A percentile compares a stretch with the other conserved stretches of the same genome.
phyloP scores from a whole-genome alignment of 2,329 filamentous ascomycete genomes.

The Aspergillus sp. region DNA sequence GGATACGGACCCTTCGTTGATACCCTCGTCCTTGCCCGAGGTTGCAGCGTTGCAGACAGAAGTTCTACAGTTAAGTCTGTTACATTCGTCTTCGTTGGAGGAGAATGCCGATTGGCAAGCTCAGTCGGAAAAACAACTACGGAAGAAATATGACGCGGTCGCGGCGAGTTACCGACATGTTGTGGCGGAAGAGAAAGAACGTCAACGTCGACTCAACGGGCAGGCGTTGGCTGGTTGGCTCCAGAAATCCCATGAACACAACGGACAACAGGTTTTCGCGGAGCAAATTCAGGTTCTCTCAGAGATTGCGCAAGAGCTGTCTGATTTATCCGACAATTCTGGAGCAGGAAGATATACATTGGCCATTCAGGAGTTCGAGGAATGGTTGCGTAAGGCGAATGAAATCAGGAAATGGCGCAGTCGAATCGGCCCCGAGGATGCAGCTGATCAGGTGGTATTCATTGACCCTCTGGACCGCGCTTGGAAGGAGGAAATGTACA shows the following conservation, averaged over 20 bases:
- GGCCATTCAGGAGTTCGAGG: conserved; percentile 28
- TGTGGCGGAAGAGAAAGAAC: conserved; percentile 25
- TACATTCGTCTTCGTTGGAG: conserved; percentile 28
- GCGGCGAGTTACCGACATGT: conserved; percentile 28
- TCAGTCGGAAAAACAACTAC: conserved; percentile 24
- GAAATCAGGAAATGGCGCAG: conserved; percentile 16
- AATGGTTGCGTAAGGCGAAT: conserved; percentile 29
- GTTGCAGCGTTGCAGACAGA: conserved; percentile 36
- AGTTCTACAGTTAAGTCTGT: conserved; percentile 38
- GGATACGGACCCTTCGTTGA: conserved; percentile 14
- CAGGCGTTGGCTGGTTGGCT: conserved; percentile 31
- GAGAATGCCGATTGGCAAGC: conserved; percentile 26
- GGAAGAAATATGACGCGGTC: conserved; percentile 30
- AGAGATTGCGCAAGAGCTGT: conserved; percentile 33
- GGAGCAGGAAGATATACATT: conserved; percentile 24
- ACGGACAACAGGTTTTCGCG: conserved; percentile 23
- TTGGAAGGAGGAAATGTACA: conserved; percentile 31
- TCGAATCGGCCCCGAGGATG: conserved; percentile 9
- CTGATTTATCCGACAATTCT: conserved; percentile 21
- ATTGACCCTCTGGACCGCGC: conserved; percentile 28
- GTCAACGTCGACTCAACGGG: conserved; percentile 28
- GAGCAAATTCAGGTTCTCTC: conserved; percentile 37
- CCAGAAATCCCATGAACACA: conserved; percentile 23
- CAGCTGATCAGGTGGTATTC: conserved; percentile 17
- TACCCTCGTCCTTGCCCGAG: conserved; percentile 29